These are phyloP conservation scores for Xylaria sp. DNA, from an alignment of 2,329 filamentous ascomycete species.

Conservation along the genomic window DNA sequence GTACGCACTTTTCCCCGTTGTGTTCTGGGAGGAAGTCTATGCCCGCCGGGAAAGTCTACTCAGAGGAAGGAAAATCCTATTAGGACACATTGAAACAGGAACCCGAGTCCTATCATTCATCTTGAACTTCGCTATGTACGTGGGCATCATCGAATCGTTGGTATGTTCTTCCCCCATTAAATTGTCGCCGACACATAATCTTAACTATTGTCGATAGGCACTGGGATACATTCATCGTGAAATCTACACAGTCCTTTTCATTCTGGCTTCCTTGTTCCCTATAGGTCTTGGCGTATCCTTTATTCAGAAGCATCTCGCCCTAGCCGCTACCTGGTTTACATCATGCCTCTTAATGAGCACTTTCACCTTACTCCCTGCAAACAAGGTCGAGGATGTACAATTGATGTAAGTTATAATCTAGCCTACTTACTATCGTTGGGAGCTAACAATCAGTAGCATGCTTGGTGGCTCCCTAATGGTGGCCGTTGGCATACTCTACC, in stretches of 20 bases:
- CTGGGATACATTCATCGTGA: slow-evolving; percentile 92
- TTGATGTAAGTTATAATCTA: slow-evolving; percentile 43
- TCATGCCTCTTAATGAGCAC: slow-evolving; percentile 87
- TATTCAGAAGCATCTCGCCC: slow-evolving; percentile 69
- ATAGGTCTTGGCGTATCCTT: slow-evolving; percentile 78
- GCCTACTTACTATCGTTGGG: neutral
- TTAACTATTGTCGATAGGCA: slow-evolving; percentile 64
- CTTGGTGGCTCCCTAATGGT: slow-evolving; percentile 84
- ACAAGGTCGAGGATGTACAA: slow-evolving; percentile 81
- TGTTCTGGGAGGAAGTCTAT: slow-evolving; percentile 97
- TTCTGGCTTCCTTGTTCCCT: slow-evolving; percentile 83
- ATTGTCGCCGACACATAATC: neutral
- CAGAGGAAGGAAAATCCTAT: slow-evolving; percentile 74
- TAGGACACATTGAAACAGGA: slow-evolving; percentile 73
- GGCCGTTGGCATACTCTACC: slow-evolving; percentile 77
- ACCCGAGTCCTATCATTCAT: slow-evolving; percentile 68
- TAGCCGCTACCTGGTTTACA: slow-evolving; percentile 77
- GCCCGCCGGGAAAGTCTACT: slow-evolving; percentile 76
- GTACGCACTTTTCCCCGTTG: slow-evolving; percentile 90
- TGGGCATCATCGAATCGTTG: slow-evolving; percentile 82
- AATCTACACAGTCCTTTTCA: slow-evolving; percentile 83
- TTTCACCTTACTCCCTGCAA: slow-evolving; percentile 86
- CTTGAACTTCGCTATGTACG: slow-evolving; percentile 73
- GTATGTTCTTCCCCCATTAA: slow-evolving; percentile 58
- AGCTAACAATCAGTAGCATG: slow-evolving; percentile 61